A percentile compares a stretch with the other conserved stretches of the same genome.
Evolutionary conservation across 1,284 basidiomycete species (phyloP).

Genomic region (Cutaneotrichosporon dermatis): DNA sequence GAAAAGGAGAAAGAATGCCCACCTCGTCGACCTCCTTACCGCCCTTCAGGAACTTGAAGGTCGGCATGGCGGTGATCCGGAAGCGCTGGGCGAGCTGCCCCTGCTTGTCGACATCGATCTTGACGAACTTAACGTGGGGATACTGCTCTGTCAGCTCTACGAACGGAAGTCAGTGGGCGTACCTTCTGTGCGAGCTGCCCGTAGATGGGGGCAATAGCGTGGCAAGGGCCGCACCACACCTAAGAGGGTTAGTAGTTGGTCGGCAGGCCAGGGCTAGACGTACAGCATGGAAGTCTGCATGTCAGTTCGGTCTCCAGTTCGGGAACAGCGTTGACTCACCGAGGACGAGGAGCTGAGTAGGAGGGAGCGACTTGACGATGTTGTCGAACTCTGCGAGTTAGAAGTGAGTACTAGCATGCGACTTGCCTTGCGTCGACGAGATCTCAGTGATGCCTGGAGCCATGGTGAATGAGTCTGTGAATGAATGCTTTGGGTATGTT

Average conservation of each 20-base stretch:
- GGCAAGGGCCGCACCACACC: constrained; percentile 44
- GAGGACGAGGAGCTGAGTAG: constrained; percentile 11
- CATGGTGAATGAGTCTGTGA: constrained; percentile 1
- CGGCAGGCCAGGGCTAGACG: neutral
- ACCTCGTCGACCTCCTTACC: constrained; percentile 46
- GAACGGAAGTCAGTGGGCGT: neutral
- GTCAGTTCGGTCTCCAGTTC: neutral
- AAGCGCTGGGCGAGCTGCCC: constrained; percentile 45
- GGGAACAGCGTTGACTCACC: neutral
- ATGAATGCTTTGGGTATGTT: too few relatives aligned
- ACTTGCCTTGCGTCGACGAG: constrained; percentile 4
- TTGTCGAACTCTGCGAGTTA: constrained; percentile 7
- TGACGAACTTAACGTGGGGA: constrained; percentile 45
- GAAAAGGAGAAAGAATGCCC: too few relatives aligned
- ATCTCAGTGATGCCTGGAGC: constrained; percentile 10
- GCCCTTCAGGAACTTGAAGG: constrained; percentile 52
- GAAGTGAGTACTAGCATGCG: neutral
- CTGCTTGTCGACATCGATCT: constrained; percentile 52
- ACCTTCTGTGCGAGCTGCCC: constrained; percentile 39
- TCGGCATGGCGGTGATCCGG: constrained; percentile 51
- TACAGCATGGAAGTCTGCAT: constrained; percentile 42
- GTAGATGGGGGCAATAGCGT: constrained; percentile 46
- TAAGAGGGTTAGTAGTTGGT: neutral
- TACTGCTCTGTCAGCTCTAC: constrained; percentile 1
- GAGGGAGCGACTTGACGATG: constrained; percentile 7